Evolutionary conservation across 805 yeast species (phyloP).

Genomic region (Saturnispora zaruensis): DNA sequence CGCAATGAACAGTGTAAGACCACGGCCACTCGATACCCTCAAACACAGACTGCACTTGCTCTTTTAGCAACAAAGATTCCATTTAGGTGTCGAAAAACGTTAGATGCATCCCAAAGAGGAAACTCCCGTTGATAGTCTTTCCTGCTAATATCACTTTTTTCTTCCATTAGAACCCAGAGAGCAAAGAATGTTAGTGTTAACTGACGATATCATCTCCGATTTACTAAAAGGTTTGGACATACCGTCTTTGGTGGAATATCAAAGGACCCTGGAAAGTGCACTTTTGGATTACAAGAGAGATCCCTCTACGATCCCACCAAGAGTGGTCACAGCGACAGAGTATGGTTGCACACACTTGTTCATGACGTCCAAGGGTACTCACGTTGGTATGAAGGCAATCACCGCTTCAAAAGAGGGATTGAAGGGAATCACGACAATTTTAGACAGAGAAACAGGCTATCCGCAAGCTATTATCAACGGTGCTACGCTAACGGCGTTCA

Average conservation of each 20-base stretch:
- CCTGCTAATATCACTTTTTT: not conserved
- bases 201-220: conserved; percentile 24
- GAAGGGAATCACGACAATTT: conserved; percentile 45
- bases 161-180: not conserved
- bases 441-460: conserved; percentile 44
- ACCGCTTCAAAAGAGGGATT: conserved; percentile 53
- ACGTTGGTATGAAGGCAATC: conserved; percentile 52
- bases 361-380: conserved; percentile 56
- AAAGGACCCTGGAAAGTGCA: conserved; percentile 30
- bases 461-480: conserved; percentile 50
- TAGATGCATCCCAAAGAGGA: not conserved
- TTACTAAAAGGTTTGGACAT: conserved; percentile 25
- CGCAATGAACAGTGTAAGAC: not conserved
- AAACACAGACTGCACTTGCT: not conserved
- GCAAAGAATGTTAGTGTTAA: conserved; percentile 28
- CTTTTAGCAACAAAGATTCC: not conserved
- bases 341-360: conserved; percentile 42
- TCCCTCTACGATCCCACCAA: conserved; percentile 43
- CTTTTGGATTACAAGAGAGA: conserved; percentile 35
- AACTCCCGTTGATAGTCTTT: not conserved
- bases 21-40: not conserved
- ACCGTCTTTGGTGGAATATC: conserved; percentile 28
- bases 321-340: conserved; percentile 39
- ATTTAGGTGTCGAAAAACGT: not conserved
- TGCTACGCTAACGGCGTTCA: conserved; percentile 50